phyloP scores from a whole-genome alignment of 2,329 filamentous ascomycete genomes.

The Hypoxylon sp. region DNA sequence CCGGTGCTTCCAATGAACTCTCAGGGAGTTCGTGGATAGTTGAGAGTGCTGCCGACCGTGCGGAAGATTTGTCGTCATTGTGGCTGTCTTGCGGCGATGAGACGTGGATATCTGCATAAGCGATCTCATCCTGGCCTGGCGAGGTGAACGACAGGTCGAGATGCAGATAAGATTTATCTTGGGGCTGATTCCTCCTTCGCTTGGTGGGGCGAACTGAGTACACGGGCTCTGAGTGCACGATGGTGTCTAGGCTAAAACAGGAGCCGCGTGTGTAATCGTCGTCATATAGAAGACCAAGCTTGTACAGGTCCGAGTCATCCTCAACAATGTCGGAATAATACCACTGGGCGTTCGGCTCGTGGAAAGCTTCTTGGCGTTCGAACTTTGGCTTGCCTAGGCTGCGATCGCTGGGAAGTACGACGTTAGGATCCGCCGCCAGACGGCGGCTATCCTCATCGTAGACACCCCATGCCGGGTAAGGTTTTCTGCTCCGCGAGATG shows the following conservation, averaged over 20 bases:
- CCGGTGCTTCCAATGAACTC: conserved; percentile 18
- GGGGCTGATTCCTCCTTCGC: conserved; percentile 24
- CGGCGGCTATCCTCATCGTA: conserved; percentile 28
- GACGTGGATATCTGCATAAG: conserved; percentile 3
- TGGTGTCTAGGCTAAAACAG: conserved; percentile 38
- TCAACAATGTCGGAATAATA: conserved; percentile 34
- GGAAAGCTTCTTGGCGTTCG: conserved; percentile 44
- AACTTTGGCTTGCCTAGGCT: conserved; percentile 36
- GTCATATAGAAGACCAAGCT: conserved; percentile 42
- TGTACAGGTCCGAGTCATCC: conserved; percentile 41
- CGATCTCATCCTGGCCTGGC: conserved; percentile 23
- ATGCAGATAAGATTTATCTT: conserved; percentile 10
- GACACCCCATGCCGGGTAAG: conserved; percentile 10
- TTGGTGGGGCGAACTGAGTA: conserved; percentile 41
- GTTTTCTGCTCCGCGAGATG: conserved; percentile 19
- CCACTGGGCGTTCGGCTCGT: conserved; percentile 27
- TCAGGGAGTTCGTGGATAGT: conserved; percentile 38
- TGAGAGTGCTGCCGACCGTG: conserved; percentile 21
- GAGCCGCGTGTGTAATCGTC: conserved; percentile 34
- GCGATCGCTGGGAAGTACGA: conserved; percentile 36
- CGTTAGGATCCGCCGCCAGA: conserved; percentile 31
- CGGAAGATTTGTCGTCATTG: background rate
- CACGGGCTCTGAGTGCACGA: conserved; percentile 38
- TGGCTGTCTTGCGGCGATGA: background rate
- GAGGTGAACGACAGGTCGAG: conserved; percentile 33